Base-by-base conservation (phyloP, 768 basidiomycete species). In the Suillus lakei region DNA sequence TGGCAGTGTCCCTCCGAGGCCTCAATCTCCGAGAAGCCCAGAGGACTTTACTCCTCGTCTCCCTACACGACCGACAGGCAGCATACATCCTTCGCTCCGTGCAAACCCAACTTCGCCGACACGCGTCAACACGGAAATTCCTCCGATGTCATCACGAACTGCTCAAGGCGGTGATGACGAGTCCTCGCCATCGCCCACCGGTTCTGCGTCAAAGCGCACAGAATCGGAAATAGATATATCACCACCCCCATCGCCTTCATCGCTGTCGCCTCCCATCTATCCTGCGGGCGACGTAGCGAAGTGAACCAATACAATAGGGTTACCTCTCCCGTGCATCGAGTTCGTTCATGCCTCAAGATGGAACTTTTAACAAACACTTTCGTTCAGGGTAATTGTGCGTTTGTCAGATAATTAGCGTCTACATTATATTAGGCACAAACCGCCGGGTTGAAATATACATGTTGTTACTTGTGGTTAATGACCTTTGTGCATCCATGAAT, bases 21-120 rank as follows among this genome's bases (percentile, higher is more conserved):
- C 70, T 13, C 61, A 67, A 16, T 72, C 72, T 10, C 71, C 74
- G 26, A 69, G 69, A 51, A 68, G 69, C 13, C 80, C 82, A 38
- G 87, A 89, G 69, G 92, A 94, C 75, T 94, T 93, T 68, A 84
- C 88, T 0, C 92, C 92, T 0, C 84, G 83, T 43, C 81, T 93
- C 26, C 92, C 92, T 8, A 71, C 84, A 5, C 85, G 90, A 32
- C 92, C 92, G 4, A 79, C 85, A 16, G 85, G 82, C 54, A 93
- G 92, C 71, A 93, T 94, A 61, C 92, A 94, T 68, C 92, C 92
- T 15, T 92, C 91, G 15, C 79, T 86, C 28, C 86, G 91, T 32
- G 80, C 81, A 10, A 83, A 83, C 71, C 80, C 82, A 21, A 73
- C 78, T 41, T 83, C 87, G 0, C 87, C 90, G 5, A 82, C 73